These are phyloP conservation scores for Paxillus ammoniavirescens DNA, from an alignment of 768 basidiomycete genomes.

Conservation along the genomic window DNA sequence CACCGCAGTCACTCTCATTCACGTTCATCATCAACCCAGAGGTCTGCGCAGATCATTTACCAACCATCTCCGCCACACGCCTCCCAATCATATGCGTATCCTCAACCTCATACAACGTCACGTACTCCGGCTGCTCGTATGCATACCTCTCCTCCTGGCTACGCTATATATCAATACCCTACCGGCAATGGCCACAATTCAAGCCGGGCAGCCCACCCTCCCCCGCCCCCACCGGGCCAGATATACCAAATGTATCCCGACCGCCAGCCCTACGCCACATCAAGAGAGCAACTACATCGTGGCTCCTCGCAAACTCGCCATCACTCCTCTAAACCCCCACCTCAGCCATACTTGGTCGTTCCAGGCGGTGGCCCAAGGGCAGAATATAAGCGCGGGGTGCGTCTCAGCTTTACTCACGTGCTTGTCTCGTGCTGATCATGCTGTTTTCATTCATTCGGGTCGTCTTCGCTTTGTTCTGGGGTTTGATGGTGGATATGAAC, in stretches of 20 bases:
- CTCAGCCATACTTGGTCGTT: slow-evolving; percentile 27
- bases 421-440: slow-evolving; percentile 13
- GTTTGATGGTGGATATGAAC: slow-evolving; percentile 5
- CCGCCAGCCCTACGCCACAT: slow-evolving; percentile 8
- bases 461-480: slow-evolving; percentile 1
- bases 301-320: slow-evolving; percentile 21
- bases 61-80: slow-evolving; percentile 4
- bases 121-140: slow-evolving; percentile 17
- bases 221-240: slow-evolving; percentile 30
- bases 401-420: slow-evolving; percentile 15
- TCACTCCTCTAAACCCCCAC: slow-evolving; percentile 18
- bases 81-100: slow-evolving; percentile 12
- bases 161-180: slow-evolving; percentile 17
- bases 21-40: slow-evolving; percentile 15
- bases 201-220: slow-evolving; percentile 14
- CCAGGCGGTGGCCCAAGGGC: slow-evolving; percentile 27
- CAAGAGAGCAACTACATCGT: slow-evolving; percentile 18
- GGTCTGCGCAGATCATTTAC: slow-evolving; percentile 19
- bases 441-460: slow-evolving; percentile 5
- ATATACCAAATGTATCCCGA: slow-evolving; percentile 15
- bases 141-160: slow-evolving; percentile 17
- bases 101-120: slow-evolving; percentile 12
- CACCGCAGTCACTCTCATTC: slow-evolving; percentile 27
- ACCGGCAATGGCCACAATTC: slow-evolving; percentile 8
- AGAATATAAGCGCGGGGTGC: slow-evolving; percentile 32